Percentiles rank a stretch among this genome's conserved stretches.
Evolutionary conservation across 116 monocot species (phyloP).

Genomic region (Papilionanthe hybrid): DNA sequence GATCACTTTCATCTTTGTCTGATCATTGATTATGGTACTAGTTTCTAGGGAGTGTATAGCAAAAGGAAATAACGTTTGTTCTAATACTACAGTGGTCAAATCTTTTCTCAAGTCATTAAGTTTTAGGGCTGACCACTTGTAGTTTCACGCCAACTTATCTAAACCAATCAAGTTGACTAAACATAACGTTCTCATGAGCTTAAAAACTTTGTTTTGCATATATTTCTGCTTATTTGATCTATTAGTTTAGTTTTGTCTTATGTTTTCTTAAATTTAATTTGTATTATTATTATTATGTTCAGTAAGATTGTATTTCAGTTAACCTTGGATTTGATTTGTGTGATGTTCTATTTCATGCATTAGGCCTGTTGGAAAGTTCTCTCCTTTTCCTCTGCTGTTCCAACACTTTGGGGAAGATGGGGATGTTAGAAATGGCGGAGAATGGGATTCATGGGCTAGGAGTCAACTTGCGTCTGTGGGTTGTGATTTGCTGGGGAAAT

Average conservation of each 20-base stretch:
- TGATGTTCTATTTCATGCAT: background rate
- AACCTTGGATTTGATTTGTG: background rate
- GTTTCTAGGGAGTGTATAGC: too few species aligned
- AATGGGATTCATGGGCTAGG: constrained; percentile 68
- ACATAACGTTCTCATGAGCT: too few species aligned
- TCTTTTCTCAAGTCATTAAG: too few species aligned
- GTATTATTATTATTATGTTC: background rate
- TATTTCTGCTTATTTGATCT: background rate
- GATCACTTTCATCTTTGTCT: too few species aligned
- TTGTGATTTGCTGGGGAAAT: constrained; percentile 51
- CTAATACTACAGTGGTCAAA: too few species aligned
- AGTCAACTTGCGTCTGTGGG: constrained; percentile 40
- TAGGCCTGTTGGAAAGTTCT: constrained; percentile 49
- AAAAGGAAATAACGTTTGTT: too few species aligned
- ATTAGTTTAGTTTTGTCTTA: background rate
- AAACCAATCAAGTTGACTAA: background rate
- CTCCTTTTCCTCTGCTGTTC: constrained; percentile 35
- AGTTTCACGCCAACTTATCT: background rate
- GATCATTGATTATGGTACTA: too few species aligned
- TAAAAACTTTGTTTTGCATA: too few species aligned
- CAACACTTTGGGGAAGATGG: constrained; percentile 5
- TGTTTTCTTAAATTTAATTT: background rate
- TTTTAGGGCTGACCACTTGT: too few species aligned
- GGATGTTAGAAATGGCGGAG: constrained; percentile 11
- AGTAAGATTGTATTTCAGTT: background rate